These are phyloP conservation scores for Colletotrichum aenigma DNA, from an alignment of 2,329 filamentous ascomycete species.

Conservation along the genomic window DNA sequence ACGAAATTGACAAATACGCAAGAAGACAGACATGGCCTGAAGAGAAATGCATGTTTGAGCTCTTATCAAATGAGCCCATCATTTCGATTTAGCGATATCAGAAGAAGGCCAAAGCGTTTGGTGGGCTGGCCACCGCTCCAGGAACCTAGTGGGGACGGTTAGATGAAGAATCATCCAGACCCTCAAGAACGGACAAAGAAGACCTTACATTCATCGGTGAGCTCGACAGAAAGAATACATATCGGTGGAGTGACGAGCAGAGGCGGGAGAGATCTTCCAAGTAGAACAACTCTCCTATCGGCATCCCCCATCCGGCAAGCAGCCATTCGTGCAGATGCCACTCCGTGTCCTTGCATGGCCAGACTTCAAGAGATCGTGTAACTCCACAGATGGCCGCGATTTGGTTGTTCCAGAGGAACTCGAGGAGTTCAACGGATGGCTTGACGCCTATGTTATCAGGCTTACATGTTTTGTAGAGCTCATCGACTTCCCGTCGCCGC, in stretches of 20 bases:
- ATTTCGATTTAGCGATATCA: background rate
- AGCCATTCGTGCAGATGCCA: conserved; percentile 26
- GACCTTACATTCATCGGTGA: conserved; percentile 20
- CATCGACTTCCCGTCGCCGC: conserved; percentile 18
- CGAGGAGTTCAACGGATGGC: conserved; percentile 32
- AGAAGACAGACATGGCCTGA: background rate
- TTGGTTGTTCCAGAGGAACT: conserved; percentile 45
- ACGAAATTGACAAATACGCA: background rate
- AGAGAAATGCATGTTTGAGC: background rate
- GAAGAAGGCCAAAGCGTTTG: conserved; percentile 15
- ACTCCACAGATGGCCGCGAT: conserved; percentile 47
- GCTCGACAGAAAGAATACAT: conserved; percentile 21
- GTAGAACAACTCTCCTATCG: conserved; percentile 25
- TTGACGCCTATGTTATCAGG: conserved; percentile 38
- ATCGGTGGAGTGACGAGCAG: conserved; percentile 5
- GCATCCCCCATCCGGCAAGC: conserved; percentile 24
- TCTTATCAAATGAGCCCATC: background rate
- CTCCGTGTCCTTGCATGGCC: conserved; percentile 29
- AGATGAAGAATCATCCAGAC: background rate
- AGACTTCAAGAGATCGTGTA: conserved; percentile 37
- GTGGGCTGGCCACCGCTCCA: conserved; percentile 13
- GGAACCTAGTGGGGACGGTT: background rate
- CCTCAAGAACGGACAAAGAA: background rate
- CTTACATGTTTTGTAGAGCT: conserved; percentile 19
- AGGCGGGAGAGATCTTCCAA: conserved; percentile 15